Evolutionary conservation across 352 stramenopile species (phyloP), one percentile per base, ranked within the genome.

Genomic region (Phytophthora pini): DNA sequence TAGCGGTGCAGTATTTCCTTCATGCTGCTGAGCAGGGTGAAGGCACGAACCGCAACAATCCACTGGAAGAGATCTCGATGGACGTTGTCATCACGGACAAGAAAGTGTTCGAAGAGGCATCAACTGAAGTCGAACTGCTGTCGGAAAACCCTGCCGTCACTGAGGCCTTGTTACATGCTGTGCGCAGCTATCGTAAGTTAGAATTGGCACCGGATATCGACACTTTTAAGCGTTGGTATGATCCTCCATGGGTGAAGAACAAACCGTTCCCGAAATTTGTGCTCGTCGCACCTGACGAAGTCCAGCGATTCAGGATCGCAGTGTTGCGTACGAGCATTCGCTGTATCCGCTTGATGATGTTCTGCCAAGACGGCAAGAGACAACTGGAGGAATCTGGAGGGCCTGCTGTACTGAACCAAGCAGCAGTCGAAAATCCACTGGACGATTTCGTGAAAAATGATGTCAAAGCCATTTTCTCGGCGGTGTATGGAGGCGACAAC

Each of bases 401-500:
- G 3, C 81, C 77, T 4, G 72, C 72, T 40, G 34, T 87, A 8
- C 65, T 93, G 12, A 88, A 91, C 49, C 65, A 67, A 5, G 78
- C 74, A n/a, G 80, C 76, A n/a, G 27, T 77, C 3, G 79, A 82
- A 17, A 86, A 89, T 44, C 68, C 77, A 20, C 78, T 93, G 15
- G 84, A 93, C 46, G 77, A 88, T 46, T 91, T 90, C 45, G 76
- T 93, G 11, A 76, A 85, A 61, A 84, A 85, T 34, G 82, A 93
- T 32, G 82, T 93, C 53, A 87, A 90, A 56, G 82, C 81, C 46
- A 88, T 93, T 44, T 91, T 93, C 62, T 72, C 73, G 3, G 71
- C 76, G 12, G 76, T 91, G 20, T 93, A 86, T 39, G 84, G 81
- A 20, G 84, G 84, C 29, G 80, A 86, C 9, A 87, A 91, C 46